These are phyloP conservation scores for Phytopythium ostracodes DNA, from an alignment of 352 stramenopile species.

Conservation along the genomic window DNA sequence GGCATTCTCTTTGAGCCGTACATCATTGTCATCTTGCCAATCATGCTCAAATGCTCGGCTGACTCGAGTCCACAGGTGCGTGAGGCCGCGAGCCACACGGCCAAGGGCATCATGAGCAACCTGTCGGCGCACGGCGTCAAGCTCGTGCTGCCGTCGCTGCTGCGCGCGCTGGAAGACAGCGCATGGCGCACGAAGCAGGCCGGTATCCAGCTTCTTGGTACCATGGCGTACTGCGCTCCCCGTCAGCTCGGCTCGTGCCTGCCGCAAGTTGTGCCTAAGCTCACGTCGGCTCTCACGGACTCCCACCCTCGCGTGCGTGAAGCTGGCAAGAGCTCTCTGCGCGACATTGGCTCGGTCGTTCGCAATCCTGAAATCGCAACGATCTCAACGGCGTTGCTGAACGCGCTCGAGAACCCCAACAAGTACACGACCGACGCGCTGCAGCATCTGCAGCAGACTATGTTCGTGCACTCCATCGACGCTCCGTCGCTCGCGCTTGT, in stretches of 20 bases:
- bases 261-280: slow-evolving; percentile 98
- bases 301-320: slow-evolving; percentile 98
- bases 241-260: slow-evolving; percentile 98
- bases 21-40: slow-evolving; percentile 98
- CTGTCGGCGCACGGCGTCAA: slow-evolving; percentile 99
- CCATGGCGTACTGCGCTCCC: slow-evolving; percentile 97
- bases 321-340: slow-evolving; percentile 93
- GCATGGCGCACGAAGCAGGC: slow-evolving; percentile 99
- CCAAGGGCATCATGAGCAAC: slow-evolving; percentile 98
- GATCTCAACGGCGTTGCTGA: slow-evolving; percentile 92
- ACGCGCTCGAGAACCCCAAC: slow-evolving; percentile 95
- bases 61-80: slow-evolving; percentile 96
- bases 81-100: slow-evolving; percentile 92
- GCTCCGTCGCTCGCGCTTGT: slow-evolving; percentile 98
- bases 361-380: slow-evolving; percentile 98
- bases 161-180: slow-evolving; percentile 92
- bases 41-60: slow-evolving; percentile 98
- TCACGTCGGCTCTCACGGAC: slow-evolving; percentile 97
- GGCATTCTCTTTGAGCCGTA: slow-evolving; percentile 98
- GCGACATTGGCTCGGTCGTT: slow-evolving; percentile 98
- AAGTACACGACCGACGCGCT: slow-evolving; percentile 91
- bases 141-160: slow-evolving; percentile 96
- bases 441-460: slow-evolving; percentile 96
- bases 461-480: slow-evolving; percentile 99
- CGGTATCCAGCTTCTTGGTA: slow-evolving; percentile 96